phyloP scores from a whole-genome alignment of 257 asterid genomes.

The Eustoma russellianum region DNA sequence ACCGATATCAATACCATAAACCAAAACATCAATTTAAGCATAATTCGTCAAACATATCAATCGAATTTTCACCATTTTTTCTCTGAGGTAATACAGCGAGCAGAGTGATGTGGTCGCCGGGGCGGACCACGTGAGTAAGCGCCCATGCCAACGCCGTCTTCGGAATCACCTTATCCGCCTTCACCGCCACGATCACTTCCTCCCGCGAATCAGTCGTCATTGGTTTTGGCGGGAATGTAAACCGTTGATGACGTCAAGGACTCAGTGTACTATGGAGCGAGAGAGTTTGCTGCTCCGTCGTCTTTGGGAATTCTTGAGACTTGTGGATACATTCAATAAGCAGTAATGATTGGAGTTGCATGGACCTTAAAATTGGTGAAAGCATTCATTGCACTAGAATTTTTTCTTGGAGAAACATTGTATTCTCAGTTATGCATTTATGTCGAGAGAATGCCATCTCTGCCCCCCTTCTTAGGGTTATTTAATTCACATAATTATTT shows the following conservation, averaged over 20 bases:
- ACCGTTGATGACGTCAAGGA: conserved; percentile 14
- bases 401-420: too few species aligned
- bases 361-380: neutral
- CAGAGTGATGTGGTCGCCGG: conserved; percentile 62
- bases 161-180: conserved; percentile 62
- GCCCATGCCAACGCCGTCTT: conserved; percentile 74
- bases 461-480: too few species aligned
- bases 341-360: neutral
- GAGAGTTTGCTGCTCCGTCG: too few species aligned
- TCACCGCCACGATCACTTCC: conserved; percentile 70
- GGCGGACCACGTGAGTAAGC: conserved; percentile 58
- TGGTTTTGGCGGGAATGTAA: conserved; percentile 46
- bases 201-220: conserved; percentile 14
- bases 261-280: conserved; percentile 1
- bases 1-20: neutral
- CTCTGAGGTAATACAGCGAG: conserved; percentile 47
- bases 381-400: too few species aligned
- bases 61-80: conserved; percentile 22
- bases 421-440: too few species aligned
- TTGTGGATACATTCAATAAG: neutral
- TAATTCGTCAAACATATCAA: neutral
- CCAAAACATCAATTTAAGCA: neutral
- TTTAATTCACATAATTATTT: too few species aligned
- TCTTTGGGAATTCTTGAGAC: too few species aligned
- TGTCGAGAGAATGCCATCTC: too few species aligned